These are phyloP conservation scores for Castanopsis chinensis DNA, from an alignment of 306 rosid genomes.

Conservation along the genomic window DNA sequence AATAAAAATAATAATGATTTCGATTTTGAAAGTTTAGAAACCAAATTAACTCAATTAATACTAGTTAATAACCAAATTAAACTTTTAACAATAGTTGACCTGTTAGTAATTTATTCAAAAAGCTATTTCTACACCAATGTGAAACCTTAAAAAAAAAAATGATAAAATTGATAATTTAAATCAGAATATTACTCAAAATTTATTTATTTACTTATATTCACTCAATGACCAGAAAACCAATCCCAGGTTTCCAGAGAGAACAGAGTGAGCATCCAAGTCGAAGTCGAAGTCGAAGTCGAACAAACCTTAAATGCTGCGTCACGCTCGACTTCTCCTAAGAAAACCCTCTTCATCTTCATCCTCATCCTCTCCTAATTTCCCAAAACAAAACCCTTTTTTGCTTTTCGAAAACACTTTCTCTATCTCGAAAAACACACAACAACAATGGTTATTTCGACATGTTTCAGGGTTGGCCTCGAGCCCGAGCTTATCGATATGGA, in stretches of 20 bases:
- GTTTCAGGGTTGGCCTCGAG: slow-evolving; percentile 49
- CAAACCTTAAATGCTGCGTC: slow-evolving; percentile 26
- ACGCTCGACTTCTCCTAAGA: slow-evolving; percentile 18
- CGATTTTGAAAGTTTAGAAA: too few species aligned
- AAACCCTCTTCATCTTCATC: slow-evolving; percentile 12
- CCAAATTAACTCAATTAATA: too few species aligned
- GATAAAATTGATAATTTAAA: too few species aligned
- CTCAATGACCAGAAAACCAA: too few species aligned
- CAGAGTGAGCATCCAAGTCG: not conserved
- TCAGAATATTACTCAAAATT: too few species aligned
- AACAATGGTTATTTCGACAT: slow-evolving; percentile 9
- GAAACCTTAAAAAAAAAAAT: too few species aligned
- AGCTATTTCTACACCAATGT: too few species aligned
- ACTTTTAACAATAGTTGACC: too few species aligned
- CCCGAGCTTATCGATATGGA: slow-evolving; percentile 93
- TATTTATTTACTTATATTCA: too few species aligned
- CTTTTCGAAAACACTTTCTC: not conserved
- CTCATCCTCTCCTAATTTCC: not conserved
- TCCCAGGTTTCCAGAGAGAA: not conserved
- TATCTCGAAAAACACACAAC: not conserved
- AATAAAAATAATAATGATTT: too few species aligned
- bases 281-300: not conserved
- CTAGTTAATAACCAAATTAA: too few species aligned
- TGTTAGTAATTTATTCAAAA: too few species aligned
- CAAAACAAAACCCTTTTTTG: not conserved